These are phyloP conservation scores for Phytophthora hybrid DNA, from an alignment of 352 stramenopile species.

Conservation along the genomic window DNA sequence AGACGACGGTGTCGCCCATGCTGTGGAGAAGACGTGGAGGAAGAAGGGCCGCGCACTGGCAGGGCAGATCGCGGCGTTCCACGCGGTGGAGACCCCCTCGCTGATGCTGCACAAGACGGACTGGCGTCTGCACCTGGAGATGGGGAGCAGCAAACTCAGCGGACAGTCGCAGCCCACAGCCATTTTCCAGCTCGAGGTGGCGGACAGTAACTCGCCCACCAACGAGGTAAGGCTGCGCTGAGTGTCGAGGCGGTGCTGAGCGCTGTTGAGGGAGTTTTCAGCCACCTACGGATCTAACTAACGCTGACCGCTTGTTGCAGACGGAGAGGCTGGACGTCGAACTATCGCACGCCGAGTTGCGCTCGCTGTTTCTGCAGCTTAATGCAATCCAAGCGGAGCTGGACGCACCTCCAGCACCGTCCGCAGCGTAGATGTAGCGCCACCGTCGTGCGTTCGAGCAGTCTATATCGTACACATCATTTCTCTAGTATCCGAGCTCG, in stretches of 20 bases:
- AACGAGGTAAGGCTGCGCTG: constrained; percentile 19
- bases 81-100: constrained; percentile 17
- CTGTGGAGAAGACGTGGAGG: constrained; percentile 64
- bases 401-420: constrained; percentile 32
- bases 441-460: not conserved
- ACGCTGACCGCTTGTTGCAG: constrained; percentile 19
- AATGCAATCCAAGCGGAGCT: constrained; percentile 66
- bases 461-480: not conserved
- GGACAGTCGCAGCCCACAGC: constrained; percentile 51
- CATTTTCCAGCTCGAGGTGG: constrained; percentile 65
- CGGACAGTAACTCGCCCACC: constrained; percentile 15
- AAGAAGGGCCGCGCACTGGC: constrained; percentile 53
- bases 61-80: constrained; percentile 16
- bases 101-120: constrained; percentile 47
- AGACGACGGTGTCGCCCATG: constrained; percentile 33
- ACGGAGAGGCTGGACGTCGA: constrained; percentile 65
- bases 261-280: not conserved
- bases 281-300: not conserved
- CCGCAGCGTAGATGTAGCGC: constrained; percentile 24
- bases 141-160: constrained; percentile 52
- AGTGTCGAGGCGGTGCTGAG: too few species aligned
- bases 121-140: constrained; percentile 67
- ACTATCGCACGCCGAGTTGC: constrained; percentile 64
- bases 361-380: constrained; percentile 65
- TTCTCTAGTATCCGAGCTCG: not conserved